Conservation (phyloP, 1,139 yeast species). For the Suhomyces bribrorum region DNA sequence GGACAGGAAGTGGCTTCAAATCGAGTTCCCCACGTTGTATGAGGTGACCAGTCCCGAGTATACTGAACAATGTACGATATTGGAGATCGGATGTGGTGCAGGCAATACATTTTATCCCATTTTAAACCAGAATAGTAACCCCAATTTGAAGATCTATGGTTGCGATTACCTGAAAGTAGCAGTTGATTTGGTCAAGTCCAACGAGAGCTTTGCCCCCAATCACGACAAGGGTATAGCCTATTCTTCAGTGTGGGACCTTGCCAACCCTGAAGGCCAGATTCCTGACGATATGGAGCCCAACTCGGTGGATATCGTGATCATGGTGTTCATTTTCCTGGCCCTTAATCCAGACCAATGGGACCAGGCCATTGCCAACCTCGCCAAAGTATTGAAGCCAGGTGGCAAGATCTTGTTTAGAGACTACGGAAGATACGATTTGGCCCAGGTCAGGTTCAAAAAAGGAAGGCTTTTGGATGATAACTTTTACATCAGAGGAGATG, state of each 20-base stretch:
- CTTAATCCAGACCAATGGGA: conserved; percentile 91
- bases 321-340: conserved; percentile 94
- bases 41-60: conserved; percentile 68
- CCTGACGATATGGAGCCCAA: conserved; percentile 84
- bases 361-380: conserved; percentile 70
- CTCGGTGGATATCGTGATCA: conserved; percentile 85
- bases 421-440: conserved; percentile 93
- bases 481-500: conserved; percentile 96
- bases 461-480: conserved; percentile 86
- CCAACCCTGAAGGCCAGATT: conserved; percentile 68
- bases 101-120: conserved; percentile 96
- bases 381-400: conserved; percentile 82
- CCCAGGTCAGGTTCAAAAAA: conserved; percentile 91
- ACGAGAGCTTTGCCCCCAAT: conserved; percentile 55
- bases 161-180: conserved; percentile 92
- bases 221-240: conserved; percentile 58
- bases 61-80: conserved; percentile 68
- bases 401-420: conserved; percentile 89
- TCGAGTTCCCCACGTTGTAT: conserved; percentile 86
- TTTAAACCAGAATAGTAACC: conserved; percentile 75
- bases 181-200: conserved; percentile 73
- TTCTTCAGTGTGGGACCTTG: conserved; percentile 95
- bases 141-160: conserved; percentile 72
- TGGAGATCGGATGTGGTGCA: conserved; percentile 98
- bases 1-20: conserved; percentile 93